Conservation (phyloP, 768 basidiomycete species). For the Galerina sulciceps region DNA sequence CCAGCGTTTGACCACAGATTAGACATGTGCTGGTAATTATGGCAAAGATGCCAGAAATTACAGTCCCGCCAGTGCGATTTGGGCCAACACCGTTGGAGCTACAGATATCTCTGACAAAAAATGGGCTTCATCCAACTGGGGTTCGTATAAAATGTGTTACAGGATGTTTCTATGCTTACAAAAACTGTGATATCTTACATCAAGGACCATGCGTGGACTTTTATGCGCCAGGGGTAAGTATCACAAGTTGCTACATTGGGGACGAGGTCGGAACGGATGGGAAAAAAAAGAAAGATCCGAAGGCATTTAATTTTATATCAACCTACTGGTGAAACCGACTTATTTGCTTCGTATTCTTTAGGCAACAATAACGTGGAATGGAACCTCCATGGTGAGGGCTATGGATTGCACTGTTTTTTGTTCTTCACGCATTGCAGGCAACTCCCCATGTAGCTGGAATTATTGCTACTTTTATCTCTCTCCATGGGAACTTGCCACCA, state of each 20-base stretch:
- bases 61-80: not conserved
- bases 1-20: too few relatives aligned
- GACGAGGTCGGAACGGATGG: too few relatives aligned
- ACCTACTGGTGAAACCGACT: not conserved
- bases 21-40: not conserved
- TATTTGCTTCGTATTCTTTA: not conserved
- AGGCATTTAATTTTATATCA: too few relatives aligned
- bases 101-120: not conserved
- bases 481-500: not conserved
- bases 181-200: not conserved
- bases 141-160: not conserved
- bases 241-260: constrained; percentile 1
- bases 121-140: not conserved
- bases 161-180: not conserved
- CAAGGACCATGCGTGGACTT: constrained; percentile 5
- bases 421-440: not conserved
- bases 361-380: not conserved
- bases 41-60: not conserved
- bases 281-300: too few relatives aligned
- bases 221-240: not conserved
- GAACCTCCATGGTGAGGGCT: not conserved
- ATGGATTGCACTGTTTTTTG: not conserved
- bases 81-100: constrained; percentile 3
- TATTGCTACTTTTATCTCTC: not conserved
- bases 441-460: not conserved